Conservation (phyloP, 768 basidiomycete genomes). For the Sutorius australiensis region DNA sequence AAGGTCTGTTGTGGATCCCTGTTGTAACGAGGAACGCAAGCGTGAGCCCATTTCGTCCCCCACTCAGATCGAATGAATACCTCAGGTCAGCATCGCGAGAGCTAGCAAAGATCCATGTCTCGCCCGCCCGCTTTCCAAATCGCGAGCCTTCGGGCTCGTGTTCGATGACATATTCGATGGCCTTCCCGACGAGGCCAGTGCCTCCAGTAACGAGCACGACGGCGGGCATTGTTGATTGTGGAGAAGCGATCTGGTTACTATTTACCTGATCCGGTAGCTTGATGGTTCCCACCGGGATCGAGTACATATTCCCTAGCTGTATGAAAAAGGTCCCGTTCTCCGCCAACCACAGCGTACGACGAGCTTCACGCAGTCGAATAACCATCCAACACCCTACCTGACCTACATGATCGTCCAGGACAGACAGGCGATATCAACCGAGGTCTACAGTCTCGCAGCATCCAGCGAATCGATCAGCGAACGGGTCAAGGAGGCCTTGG, state of each 20-base stretch:
- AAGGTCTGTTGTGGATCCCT: slow-evolving; percentile 71
- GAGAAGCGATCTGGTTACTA: background rate
- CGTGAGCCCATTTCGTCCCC: background rate
- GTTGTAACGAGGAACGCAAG: background rate
- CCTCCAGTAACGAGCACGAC: slow-evolving; percentile 84
- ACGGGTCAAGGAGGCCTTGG: slow-evolving; percentile 72
- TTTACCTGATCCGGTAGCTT: background rate
- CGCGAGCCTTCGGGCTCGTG: slow-evolving; percentile 73
- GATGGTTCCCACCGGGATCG: slow-evolving; percentile 16
- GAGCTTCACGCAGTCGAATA: slow-evolving; percentile 2
- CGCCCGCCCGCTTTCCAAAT: slow-evolving; percentile 72
- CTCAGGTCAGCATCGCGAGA: slow-evolving; percentile 82
- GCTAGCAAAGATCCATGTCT: slow-evolving; percentile 82
- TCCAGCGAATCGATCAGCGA: slow-evolving; percentile 52
- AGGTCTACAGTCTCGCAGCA: slow-evolving; percentile 61
- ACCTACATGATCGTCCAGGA: slow-evolving; percentile 37
- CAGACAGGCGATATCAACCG: slow-evolving; percentile 46
- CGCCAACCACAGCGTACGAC: slow-evolving; percentile 2
- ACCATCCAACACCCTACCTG: background rate
- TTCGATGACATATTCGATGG: slow-evolving; percentile 73
- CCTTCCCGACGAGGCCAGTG: slow-evolving; percentile 83
- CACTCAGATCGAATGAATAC: slow-evolving; percentile 39
- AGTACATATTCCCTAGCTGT: background rate
- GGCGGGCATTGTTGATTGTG: slow-evolving; percentile 22
- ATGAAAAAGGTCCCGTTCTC: slow-evolving; percentile 12